Percentiles rank a stretch among this genome's conserved stretches.
Conservation (phyloP, 2,329 filamentous ascomycete species). For the Didymella sp. region DNA sequence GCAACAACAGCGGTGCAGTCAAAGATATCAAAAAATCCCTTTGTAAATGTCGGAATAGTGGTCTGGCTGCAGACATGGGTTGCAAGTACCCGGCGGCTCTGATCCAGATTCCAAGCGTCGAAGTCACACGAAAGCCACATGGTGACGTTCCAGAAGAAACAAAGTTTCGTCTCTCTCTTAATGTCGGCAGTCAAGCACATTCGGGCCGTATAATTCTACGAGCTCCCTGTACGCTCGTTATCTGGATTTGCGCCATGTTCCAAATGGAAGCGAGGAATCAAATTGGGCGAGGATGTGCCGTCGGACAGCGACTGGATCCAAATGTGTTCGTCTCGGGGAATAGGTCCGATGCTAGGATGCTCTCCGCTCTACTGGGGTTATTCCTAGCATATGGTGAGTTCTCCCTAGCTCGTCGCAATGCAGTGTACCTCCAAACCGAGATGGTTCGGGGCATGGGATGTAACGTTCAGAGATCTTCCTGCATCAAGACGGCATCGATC, state of each 20-base stretch:
- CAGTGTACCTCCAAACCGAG: not conserved
- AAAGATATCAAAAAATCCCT: not conserved
- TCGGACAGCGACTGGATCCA: not conserved
- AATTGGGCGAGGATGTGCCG: not conserved
- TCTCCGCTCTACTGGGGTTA: not conserved
- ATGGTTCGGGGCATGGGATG: not conserved
- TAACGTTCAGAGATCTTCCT: not conserved
- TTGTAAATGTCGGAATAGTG: not conserved
- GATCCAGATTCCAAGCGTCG: not conserved
- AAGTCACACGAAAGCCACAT: not conserved
- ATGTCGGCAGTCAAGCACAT: conserved; percentile 9
- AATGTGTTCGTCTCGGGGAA: not conserved
- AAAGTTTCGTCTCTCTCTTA: not conserved
- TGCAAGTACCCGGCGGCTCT: not conserved
- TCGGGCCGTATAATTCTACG: conserved; percentile 14
- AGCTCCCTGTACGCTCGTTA: not conserved
- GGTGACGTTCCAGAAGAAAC: not conserved
- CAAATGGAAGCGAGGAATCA: not conserved
- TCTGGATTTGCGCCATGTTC: not conserved
- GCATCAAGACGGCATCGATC: not conserved
- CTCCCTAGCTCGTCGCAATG: not conserved
- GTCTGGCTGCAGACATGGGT: not conserved
- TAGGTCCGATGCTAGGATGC: not conserved
- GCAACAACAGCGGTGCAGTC: not conserved
- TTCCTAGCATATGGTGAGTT: not conserved